Conservation (phyloP, 176 grass and related monocot species). For the Areca catechu region DNA sequence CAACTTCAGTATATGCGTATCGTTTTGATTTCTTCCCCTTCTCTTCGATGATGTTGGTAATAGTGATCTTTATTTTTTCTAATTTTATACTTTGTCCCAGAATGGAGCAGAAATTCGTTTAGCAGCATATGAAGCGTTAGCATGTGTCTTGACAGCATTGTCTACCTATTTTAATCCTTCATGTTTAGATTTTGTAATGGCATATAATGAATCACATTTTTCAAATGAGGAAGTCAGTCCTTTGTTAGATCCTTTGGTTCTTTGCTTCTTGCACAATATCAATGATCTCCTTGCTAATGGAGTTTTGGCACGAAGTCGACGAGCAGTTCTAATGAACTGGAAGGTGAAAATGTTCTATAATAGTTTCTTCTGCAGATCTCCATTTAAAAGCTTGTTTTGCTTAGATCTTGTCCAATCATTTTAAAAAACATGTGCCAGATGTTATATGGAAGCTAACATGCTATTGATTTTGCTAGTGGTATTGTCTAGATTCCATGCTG, state of each 20-base stretch:
- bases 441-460: slow-evolving; percentile 7
- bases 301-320: slow-evolving; percentile 71
- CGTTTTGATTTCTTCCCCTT: too few relatives aligned
- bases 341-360: slow-evolving; percentile 41
- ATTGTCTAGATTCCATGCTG: slow-evolving; percentile 71
- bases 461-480: slow-evolving; percentile 54
- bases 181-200: slow-evolving; percentile 28
- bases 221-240: slow-evolving; percentile 18
- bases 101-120: slow-evolving; percentile 74
- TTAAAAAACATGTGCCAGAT: too few relatives aligned
- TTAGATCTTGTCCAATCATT: too few relatives aligned
- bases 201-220: slow-evolving; percentile 8
- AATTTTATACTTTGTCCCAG: slow-evolving; percentile 5
- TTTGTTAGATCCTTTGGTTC: slow-evolving; percentile 49
- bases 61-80: neutral
- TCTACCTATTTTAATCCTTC: slow-evolving; percentile 26
- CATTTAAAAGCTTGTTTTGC: too few relatives aligned
- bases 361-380: too few relatives aligned
- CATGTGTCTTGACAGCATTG: slow-evolving; percentile 49
- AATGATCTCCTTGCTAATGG: slow-evolving; percentile 68
- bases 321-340: slow-evolving; percentile 85
- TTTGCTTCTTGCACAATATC: slow-evolving; percentile 53
- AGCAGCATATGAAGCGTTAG: slow-evolving; percentile 79
- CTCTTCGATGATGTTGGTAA: neutral
- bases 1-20: neutral